These are phyloP conservation scores for Penicillium nucicola DNA, from an alignment of 495 filamentous ascomycete genomes.

Conservation along the genomic window DNA sequence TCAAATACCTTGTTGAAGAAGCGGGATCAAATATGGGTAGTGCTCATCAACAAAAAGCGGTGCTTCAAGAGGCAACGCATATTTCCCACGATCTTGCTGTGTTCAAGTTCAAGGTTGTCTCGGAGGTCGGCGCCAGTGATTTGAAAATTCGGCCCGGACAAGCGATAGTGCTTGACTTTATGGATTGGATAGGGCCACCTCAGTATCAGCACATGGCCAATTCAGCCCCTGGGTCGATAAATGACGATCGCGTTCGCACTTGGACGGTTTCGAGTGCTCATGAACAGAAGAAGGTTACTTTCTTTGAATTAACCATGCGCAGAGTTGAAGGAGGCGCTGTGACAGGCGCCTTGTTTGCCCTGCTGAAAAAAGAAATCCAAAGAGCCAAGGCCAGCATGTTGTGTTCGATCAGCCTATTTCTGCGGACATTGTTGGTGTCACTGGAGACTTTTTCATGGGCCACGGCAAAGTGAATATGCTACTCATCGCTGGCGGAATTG, in stretches of 20 bases:
- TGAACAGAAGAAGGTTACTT: slow-evolving; percentile 4
- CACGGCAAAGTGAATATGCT: not conserved
- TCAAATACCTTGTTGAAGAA: slow-evolving; percentile 16
- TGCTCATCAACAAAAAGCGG: not conserved
- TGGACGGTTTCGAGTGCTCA: slow-evolving; percentile 19
- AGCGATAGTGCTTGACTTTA: slow-evolving; percentile 16
- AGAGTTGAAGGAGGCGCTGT: slow-evolving; percentile 11
- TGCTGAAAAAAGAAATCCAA: not conserved
- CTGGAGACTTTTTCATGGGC: slow-evolving; percentile 12
- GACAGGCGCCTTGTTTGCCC: slow-evolving; percentile 15
- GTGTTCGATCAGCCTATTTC: not conserved
- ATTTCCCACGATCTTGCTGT: slow-evolving; percentile 9
- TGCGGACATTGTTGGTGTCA: slow-evolving; percentile 16
- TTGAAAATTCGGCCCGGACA: slow-evolving; percentile 15
- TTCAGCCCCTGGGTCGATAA: slow-evolving; percentile 5
- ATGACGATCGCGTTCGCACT: slow-evolving; percentile 19
- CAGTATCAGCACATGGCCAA: slow-evolving; percentile 17
- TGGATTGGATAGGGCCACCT: slow-evolving; percentile 20
- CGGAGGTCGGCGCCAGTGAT: not conserved
- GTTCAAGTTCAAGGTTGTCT: slow-evolving; percentile 10
- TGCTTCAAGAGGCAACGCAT: slow-evolving; percentile 7
- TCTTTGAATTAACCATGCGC: slow-evolving; percentile 19
- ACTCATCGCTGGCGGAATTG: slow-evolving; percentile 16
- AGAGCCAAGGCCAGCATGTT: not conserved
- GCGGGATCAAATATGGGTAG: not conserved